Conservation (phyloP, 2,329 filamentous ascomycete genomes). For the Dactylonectria estremocensis region DNA sequence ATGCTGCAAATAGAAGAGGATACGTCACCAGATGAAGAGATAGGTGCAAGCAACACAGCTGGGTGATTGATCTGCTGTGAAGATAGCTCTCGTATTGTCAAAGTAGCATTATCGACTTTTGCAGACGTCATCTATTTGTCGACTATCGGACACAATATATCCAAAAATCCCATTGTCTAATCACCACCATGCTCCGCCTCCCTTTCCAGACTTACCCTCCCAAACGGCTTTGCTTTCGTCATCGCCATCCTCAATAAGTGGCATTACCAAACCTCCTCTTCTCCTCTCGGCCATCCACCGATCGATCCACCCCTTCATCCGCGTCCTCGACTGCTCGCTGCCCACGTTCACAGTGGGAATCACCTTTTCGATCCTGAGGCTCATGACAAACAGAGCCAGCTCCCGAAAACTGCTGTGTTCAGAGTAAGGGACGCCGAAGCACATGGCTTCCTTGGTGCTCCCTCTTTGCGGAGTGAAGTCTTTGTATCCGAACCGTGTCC, state of each 20-base stretch:
- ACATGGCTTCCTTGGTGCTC: conserved; percentile 85
- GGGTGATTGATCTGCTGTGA: background rate
- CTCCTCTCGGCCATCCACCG: conserved; percentile 73
- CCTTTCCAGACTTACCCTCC: conserved; percentile 57
- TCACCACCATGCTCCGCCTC: conserved; percentile 60
- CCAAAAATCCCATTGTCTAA: background rate
- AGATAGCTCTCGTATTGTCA: background rate
- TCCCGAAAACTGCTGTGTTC: conserved; percentile 97
- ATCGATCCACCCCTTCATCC: conserved; percentile 78
- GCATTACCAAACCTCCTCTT: conserved; percentile 66
- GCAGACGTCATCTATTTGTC: background rate
- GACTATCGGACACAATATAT: too few relatives aligned
- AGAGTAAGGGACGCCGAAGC: conserved; percentile 94
- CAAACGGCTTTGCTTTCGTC: conserved; percentile 54
- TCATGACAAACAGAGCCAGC: conserved; percentile 92
- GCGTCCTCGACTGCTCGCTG: conserved; percentile 68
- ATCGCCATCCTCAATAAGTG: conserved; percentile 59
- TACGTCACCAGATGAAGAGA: background rate
- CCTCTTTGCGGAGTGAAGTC: conserved; percentile 88
- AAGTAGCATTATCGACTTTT: background rate
- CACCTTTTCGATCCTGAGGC: conserved; percentile 87
- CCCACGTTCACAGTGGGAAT: conserved; percentile 93
- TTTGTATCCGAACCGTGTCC: conserved; percentile 77
- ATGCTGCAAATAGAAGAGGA: background rate
- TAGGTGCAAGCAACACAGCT: background rate